These are phyloP conservation scores for Arctium minus DNA, from an alignment of 129 eudicot species.

Conservation along the genomic window DNA sequence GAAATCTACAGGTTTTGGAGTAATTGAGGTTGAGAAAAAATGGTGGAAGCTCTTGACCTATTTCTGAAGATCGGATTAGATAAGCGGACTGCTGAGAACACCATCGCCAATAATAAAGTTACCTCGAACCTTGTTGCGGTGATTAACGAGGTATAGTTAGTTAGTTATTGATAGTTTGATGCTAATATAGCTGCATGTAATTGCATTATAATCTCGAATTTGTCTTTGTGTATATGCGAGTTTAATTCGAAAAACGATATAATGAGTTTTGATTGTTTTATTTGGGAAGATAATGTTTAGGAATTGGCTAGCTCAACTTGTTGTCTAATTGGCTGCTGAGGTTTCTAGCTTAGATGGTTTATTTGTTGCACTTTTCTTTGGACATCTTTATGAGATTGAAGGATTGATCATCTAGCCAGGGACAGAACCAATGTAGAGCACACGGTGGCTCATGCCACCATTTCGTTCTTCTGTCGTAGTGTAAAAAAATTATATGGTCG, in stretches of 20 bases:
- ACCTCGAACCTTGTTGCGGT: slow-evolving; percentile 70
- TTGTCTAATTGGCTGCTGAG: too few species aligned
- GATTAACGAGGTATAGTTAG: slow-evolving; percentile 61
- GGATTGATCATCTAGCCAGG: too few species aligned
- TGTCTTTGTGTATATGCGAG: background rate
- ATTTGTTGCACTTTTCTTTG: background rate
- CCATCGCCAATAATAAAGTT: slow-evolving; percentile 74
- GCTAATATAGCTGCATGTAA: slow-evolving; percentile 5
- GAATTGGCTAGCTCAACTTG: background rate
- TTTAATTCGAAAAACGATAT: background rate
- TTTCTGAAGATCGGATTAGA: slow-evolving; percentile 74
- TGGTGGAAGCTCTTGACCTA: slow-evolving; percentile 47
- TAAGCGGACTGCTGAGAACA: slow-evolving; percentile 55
- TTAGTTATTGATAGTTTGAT: background rate
- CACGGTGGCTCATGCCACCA: too few species aligned
- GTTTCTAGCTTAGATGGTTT: background rate
- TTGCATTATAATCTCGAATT: background rate
- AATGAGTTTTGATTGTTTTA: background rate
- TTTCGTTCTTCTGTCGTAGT: too few species aligned
- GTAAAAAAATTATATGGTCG: too few species aligned
- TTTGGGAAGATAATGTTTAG: background rate
- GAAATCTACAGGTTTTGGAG: slow-evolving; percentile 2
- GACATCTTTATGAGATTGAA: background rate
- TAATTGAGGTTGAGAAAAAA: background rate
- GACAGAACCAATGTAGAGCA: too few species aligned